These are phyloP conservation scores for Talaromyces sp. DNA, from an alignment of 2,329 filamentous ascomycete species.

Conservation along the genomic window DNA sequence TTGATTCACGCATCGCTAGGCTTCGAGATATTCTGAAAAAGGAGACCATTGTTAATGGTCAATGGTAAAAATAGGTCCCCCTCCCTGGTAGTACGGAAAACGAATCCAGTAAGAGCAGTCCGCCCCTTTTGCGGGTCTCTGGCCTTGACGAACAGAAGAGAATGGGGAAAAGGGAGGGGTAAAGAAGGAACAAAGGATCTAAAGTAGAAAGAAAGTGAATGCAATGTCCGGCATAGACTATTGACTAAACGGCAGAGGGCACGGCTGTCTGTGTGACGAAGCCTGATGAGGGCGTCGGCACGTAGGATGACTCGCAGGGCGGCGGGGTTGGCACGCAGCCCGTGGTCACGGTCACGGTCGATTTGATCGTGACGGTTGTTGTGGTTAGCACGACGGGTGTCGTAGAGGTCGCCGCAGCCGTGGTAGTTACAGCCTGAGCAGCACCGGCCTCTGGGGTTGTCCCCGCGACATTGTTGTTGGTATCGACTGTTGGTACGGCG, in stretches of 20 bases:
- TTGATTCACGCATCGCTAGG: background rate
- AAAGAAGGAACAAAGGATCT: background rate
- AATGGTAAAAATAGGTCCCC: background rate
- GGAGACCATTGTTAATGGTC: background rate
- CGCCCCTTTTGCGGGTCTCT: background rate
- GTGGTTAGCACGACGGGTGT: background rate
- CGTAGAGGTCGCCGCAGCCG: background rate
- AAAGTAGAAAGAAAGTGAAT: background rate
- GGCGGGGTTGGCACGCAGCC: slow-evolving; percentile 1
- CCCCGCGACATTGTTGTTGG: background rate
- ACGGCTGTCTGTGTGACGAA: background rate
- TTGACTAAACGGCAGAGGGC: background rate
- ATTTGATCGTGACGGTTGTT: slow-evolving; percentile 4
- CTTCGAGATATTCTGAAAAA: background rate
- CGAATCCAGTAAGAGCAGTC: background rate
- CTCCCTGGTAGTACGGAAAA: background rate
- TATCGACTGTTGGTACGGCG: background rate
- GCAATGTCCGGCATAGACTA: background rate
- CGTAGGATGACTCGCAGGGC: background rate
- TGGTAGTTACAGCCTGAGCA: background rate
- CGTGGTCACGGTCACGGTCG: slow-evolving; percentile 4
- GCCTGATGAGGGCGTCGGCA: slow-evolving; percentile 4
- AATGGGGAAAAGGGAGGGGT: background rate
- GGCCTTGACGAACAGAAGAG: background rate
- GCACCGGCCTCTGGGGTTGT: background rate